Conservation (phyloP, 805 yeast species). For the Lachancea cidri region DNA sequence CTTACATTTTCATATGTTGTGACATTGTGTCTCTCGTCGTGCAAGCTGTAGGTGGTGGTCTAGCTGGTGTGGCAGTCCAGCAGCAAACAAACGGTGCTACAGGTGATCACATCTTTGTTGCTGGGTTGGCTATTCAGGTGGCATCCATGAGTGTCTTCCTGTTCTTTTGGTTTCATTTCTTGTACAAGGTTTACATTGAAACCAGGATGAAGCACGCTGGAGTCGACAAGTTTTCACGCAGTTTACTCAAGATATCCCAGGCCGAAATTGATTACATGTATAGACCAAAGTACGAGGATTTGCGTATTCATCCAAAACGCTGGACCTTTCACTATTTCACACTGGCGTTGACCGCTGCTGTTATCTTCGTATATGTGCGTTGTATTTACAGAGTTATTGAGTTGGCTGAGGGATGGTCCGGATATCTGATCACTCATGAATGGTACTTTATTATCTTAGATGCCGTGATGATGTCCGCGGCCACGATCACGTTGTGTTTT, state of each 20-base stretch:
- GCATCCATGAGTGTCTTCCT: conserved; percentile 60
- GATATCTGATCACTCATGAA: conserved; percentile 58
- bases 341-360: conserved; percentile 41
- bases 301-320: conserved; percentile 29
- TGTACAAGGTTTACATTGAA: conserved; percentile 35
- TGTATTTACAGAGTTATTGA: conserved; percentile 73
- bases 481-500: conserved; percentile 42
- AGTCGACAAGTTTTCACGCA: conserved; percentile 12
- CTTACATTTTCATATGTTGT: conserved; percentile 58
- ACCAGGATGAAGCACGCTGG: conserved; percentile 23
- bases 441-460: conserved; percentile 55
- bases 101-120: conserved; percentile 52
- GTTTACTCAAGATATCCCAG: conserved; percentile 17
- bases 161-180: conserved; percentile 43
- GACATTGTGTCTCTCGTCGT: conserved; percentile 60
- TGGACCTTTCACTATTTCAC: conserved; percentile 42
- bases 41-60: conserved; percentile 77
- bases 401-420: conserved; percentile 58
- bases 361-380: conserved; percentile 54
- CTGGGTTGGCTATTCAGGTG: conserved; percentile 75
- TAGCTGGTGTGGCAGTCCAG: conserved; percentile 47
- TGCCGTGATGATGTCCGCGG: conserved; percentile 54
- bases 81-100: conserved; percentile 18
- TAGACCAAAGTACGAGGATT: conserved; percentile 21
- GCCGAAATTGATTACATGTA: conserved; percentile 20